Evolutionary conservation across 768 basidiomycete species (phyloP).

Genomic region (Austroboletus eburneus): DNA sequence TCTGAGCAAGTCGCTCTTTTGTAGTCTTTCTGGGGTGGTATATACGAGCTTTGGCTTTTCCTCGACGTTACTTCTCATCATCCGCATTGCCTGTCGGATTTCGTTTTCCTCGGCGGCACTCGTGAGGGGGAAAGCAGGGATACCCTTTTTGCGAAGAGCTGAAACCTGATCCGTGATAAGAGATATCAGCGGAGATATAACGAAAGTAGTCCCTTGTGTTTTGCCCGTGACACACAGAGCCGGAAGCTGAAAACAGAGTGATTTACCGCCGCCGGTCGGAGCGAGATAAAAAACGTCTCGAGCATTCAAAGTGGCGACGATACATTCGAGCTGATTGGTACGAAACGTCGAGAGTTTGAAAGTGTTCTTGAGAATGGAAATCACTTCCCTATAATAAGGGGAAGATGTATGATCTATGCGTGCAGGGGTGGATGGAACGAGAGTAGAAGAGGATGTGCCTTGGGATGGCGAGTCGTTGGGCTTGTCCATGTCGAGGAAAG

Average conservation of each 20-base stretch:
- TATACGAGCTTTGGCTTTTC: constrained; percentile 71
- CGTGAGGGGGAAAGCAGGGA: constrained; percentile 70
- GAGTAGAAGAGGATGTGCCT: constrained; percentile 12
- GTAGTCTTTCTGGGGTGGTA: constrained; percentile 87
- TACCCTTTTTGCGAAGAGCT: constrained; percentile 54
- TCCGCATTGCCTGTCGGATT: constrained; percentile 38
- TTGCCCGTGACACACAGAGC: constrained; percentile 71
- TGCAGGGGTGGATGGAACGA: not conserved
- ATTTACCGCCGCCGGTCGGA: constrained; percentile 95
- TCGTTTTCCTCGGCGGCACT: constrained; percentile 44
- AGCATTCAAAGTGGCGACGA: constrained; percentile 73
- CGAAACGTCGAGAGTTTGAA: constrained; percentile 74
- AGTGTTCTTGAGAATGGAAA: constrained; percentile 29
- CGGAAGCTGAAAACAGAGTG: constrained; percentile 86
- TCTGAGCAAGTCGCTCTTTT: constrained; percentile 54
- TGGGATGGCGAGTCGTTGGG: no score
- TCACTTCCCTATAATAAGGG: constrained; percentile 28
- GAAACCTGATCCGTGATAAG: constrained; percentile 89
- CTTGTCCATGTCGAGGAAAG: constrained; percentile 12
- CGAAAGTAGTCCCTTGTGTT: constrained; percentile 81
- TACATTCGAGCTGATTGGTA: constrained; percentile 80
- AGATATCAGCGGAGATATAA: constrained; percentile 84
- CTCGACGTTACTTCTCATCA: constrained; percentile 36
- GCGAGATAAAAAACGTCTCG: constrained; percentile 92
- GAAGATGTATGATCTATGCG: constrained; percentile 32